A percentile compares a stretch with the other conserved stretches of the same genome.
Evolutionary conservation across 768 basidiomycete species (phyloP).

Genomic region (Chalciporus chontae): DNA sequence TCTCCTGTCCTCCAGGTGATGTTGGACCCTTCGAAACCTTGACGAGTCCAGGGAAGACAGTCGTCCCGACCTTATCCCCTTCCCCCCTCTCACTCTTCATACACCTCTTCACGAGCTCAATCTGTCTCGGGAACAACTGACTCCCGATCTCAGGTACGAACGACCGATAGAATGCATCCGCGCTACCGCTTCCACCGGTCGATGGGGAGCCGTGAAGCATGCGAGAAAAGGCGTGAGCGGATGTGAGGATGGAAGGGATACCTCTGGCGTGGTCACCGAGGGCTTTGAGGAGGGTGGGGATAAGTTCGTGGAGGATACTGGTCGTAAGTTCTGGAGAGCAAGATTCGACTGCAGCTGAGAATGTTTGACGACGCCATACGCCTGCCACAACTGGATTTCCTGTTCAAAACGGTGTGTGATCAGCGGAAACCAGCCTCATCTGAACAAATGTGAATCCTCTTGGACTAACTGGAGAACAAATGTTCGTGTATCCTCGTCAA

Average conservation of each 20-base stretch:
- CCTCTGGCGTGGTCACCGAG: slow-evolving; percentile 43
- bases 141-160: slow-evolving; percentile 83
- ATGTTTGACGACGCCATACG: slow-evolving; percentile 89
- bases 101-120: slow-evolving; percentile 84
- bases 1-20: slow-evolving; percentile 28
- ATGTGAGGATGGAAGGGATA: slow-evolving; percentile 59
- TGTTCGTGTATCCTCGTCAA: slow-evolving; percentile 86
- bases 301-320: slow-evolving; percentile 66
- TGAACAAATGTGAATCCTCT: background rate
- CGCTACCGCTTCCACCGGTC: slow-evolving; percentile 37
- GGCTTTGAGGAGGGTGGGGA: slow-evolving; percentile 58
- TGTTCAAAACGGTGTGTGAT: slow-evolving; percentile 22
- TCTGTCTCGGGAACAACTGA: slow-evolving; percentile 69
- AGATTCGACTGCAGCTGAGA: slow-evolving; percentile 78
- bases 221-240: slow-evolving; percentile 76
- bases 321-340: slow-evolving; percentile 69
- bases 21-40: slow-evolving; percentile 56
- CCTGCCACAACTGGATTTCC: slow-evolving; percentile 86
- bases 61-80: slow-evolving; percentile 72
- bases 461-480: slow-evolving; percentile 72
- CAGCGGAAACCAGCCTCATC: background rate
- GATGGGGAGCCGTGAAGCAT: slow-evolving; percentile 76
- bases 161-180: slow-evolving; percentile 78
- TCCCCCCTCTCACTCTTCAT: slow-evolving; percentile 72
- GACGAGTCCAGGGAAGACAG: slow-evolving; percentile 84